Evolutionary conservation across 768 basidiomycete genomes (phyloP).

Genomic region (Collybiopsis confluens): DNA sequence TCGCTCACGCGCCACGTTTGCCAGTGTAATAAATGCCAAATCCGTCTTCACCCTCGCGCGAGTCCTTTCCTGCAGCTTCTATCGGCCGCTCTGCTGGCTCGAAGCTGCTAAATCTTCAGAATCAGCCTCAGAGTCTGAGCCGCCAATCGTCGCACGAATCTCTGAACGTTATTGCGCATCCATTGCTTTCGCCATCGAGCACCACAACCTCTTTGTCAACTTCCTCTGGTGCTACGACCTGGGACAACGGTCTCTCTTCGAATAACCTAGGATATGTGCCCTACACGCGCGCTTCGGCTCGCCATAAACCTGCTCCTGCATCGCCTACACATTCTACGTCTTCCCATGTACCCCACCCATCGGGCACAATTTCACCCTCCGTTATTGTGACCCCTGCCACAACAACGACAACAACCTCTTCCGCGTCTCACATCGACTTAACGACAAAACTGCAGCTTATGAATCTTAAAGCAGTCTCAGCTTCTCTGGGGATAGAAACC

Average conservation of each 20-base stretch:
- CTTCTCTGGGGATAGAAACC: conserved; percentile 60
- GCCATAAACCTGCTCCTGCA: conserved; percentile 42
- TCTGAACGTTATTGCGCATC: conserved; percentile 47
- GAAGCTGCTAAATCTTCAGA: neutral
- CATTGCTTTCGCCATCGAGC: conserved; percentile 49
- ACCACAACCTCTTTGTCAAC: neutral
- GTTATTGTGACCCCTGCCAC: conserved; percentile 41
- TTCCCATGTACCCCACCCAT: conserved; percentile 15
- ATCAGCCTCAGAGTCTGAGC: neutral
- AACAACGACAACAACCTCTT: conserved; percentile 39
- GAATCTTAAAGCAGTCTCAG: conserved; percentile 70
- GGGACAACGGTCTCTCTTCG: conserved; percentile 18
- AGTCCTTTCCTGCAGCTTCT: conserved; percentile 5
- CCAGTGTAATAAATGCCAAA: neutral
- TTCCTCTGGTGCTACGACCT: conserved; percentile 23
- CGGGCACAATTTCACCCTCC: conserved; percentile 18
- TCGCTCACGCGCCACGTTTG: too few species aligned
- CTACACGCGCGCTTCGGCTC: conserved; percentile 57
- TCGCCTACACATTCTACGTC: conserved; percentile 15
- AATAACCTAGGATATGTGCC: conserved; percentile 56
- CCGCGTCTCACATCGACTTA: conserved; percentile 51
- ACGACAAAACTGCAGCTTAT: conserved; percentile 67
- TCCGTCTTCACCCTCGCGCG: neutral
- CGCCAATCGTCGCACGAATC: conserved; percentile 45
- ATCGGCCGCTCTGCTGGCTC: conserved; percentile 5